Conservation (phyloP, 257 asterid species). For the Thymus quinquecostatus region DNA sequence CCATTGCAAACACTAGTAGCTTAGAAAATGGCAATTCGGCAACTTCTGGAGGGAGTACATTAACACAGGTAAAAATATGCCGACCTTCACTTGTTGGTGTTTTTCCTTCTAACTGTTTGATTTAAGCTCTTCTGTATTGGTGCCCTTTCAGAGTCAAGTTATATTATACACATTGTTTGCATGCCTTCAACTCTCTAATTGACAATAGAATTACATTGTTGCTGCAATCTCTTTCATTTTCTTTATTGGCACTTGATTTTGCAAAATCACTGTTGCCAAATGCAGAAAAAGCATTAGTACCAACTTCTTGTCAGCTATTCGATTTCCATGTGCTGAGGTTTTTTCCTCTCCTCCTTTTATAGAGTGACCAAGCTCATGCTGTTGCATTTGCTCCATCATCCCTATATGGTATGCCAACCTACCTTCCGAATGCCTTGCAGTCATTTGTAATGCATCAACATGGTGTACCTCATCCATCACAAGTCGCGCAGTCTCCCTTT, state of each 20-base stretch:
- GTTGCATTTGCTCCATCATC: constrained; percentile 70
- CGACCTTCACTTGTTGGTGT: constrained; percentile 10
- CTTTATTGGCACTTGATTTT: background rate
- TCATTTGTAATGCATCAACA: constrained; percentile 82
- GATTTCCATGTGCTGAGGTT: background rate
- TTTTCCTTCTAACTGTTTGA: constrained; percentile 17
- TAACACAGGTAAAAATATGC: constrained; percentile 56
- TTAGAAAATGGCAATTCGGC: constrained; percentile 59
- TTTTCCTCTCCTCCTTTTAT: constrained; percentile 8
- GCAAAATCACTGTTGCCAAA: background rate
- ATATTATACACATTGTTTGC: constrained; percentile 8
- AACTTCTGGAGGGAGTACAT: constrained; percentile 51
- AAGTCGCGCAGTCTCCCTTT: constrained; percentile 56
- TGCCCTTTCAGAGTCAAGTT: background rate
- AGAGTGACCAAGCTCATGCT: constrained; percentile 71
- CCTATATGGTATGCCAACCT: constrained; percentile 69
- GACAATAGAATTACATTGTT: background rate
- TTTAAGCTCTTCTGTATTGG: background rate
- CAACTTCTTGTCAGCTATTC: constrained; percentile 6
- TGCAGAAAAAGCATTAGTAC: background rate
- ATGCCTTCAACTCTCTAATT: background rate
- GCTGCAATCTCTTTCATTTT: background rate
- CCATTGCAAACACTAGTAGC: constrained; percentile 45
- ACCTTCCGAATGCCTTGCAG: constrained; percentile 70
- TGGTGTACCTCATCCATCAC: constrained; percentile 70